A percentile compares a stretch with the other conserved stretches of the same genome.
Evolutionary conservation across 2,329 filamentous ascomycete species (phyloP).

Genomic region (Botrytis medusae): DNA sequence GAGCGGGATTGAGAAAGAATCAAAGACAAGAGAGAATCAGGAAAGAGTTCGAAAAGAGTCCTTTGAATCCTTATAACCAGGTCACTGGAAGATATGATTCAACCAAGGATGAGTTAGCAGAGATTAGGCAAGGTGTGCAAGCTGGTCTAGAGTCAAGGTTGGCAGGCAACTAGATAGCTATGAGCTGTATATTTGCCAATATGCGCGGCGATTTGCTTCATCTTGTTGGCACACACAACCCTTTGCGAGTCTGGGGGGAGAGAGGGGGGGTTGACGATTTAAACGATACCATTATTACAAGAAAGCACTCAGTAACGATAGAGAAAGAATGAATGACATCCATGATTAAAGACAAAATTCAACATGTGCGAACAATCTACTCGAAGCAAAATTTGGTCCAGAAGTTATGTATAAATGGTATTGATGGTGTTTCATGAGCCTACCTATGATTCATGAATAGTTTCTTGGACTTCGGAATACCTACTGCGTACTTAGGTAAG

Average conservation of each 20-base stretch:
- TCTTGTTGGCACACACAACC: neutral
- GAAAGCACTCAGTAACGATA: slow-evolving; percentile 7
- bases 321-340: slow-evolving; percentile 20
- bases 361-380: neutral
- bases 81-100: slow-evolving; percentile 74
- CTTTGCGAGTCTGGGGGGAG: neutral
- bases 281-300: slow-evolving; percentile 9
- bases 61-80: slow-evolving; percentile 95
- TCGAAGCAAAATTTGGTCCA: neutral
- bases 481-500: neutral
- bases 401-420: neutral
- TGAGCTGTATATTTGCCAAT: neutral
- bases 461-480: neutral
- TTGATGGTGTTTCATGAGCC: neutral
- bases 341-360: slow-evolving; percentile 3
- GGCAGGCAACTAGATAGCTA: slow-evolving; percentile 35
- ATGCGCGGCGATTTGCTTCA: neutral
- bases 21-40: slow-evolving; percentile 81
- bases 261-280: neutral
- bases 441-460: slow-evolving; percentile 7
- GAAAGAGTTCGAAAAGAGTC: slow-evolving; percentile 93
- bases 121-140: slow-evolving; percentile 65
- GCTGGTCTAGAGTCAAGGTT: slow-evolving; percentile 73
- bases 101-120: slow-evolving; percentile 70
- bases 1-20: slow-evolving; percentile 71